Evolutionary conservation across 805 yeast species (phyloP).

Genomic region (Zygotorulaspora florentina): DNA sequence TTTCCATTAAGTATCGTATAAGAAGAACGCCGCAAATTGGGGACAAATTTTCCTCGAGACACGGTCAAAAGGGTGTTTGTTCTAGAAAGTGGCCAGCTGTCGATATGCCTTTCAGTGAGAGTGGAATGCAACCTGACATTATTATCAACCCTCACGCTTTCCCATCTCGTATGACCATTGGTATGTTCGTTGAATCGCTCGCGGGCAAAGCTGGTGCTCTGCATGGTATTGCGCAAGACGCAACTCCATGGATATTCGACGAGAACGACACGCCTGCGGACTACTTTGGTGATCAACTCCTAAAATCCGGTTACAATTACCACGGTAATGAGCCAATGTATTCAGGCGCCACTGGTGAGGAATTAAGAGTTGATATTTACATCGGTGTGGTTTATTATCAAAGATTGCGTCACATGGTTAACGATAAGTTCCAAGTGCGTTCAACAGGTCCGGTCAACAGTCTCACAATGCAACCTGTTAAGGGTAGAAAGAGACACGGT

Average conservation of each 20-base stretch:
- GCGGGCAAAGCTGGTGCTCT: slow-evolving; percentile 99
- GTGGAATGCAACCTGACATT: slow-evolving; percentile 96
- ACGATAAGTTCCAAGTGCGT: slow-evolving; percentile 98
- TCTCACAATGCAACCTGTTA: slow-evolving; percentile 98
- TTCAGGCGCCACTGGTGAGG: slow-evolving; percentile 98
- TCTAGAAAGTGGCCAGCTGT: slow-evolving; percentile 96
- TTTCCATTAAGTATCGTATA: slow-evolving; percentile 85
- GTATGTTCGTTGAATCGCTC: slow-evolving; percentile 96
- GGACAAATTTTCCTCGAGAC: slow-evolving; percentile 95
- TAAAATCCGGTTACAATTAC: slow-evolving; percentile 85
- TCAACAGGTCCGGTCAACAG: slow-evolving; percentile 98
- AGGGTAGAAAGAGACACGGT: slow-evolving; percentile 97
- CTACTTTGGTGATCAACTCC: slow-evolving; percentile 90
- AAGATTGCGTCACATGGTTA: slow-evolving; percentile 98
- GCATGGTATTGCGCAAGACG: slow-evolving; percentile 95
- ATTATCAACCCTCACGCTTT: slow-evolving; percentile 98
- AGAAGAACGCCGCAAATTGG: slow-evolving; percentile 94
- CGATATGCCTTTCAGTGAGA: slow-evolving; percentile 95
- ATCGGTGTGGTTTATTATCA: slow-evolving; percentile 97
- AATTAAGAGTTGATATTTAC: slow-evolving; percentile 90
- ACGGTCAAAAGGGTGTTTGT: slow-evolving; percentile 98
- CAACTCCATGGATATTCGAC: slow-evolving; percentile 92
- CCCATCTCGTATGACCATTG: slow-evolving; percentile 99
- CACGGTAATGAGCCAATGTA: slow-evolving; percentile 99
- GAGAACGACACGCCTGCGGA: slow-evolving; percentile 96